Evolutionary conservation across 495 filamentous ascomycete species (phyloP).

Genomic region (Pseudomonodictys pantanalensis): DNA sequence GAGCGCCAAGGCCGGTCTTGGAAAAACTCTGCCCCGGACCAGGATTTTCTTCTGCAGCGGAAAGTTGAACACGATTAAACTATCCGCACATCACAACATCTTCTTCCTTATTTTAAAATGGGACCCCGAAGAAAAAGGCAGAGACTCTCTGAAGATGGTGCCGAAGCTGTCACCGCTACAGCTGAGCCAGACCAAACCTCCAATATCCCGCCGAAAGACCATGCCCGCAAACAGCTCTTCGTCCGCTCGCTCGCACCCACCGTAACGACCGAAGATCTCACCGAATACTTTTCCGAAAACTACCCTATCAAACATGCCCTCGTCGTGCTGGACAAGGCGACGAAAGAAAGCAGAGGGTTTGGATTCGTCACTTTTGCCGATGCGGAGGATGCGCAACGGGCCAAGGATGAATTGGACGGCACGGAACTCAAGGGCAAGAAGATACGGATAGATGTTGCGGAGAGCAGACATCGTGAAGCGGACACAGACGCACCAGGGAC

Average conservation of each 20-base stretch:
- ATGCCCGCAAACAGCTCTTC: conserved; percentile 70
- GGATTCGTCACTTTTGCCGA: conserved; percentile 97
- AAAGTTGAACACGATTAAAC: not conserved
- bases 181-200: conserved; percentile 11
- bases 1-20: too few species aligned
- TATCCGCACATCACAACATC: not conserved
- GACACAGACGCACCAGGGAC: conserved; percentile 42
- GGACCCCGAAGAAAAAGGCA: conserved; percentile 37
- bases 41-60: not conserved
- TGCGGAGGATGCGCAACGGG: conserved; percentile 78
- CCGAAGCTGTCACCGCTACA: conserved; percentile 28
- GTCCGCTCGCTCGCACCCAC: conserved; percentile 77
- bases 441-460: conserved; percentile 81
- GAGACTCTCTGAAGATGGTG: conserved; percentile 36
- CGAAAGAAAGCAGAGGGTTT: conserved; percentile 83
- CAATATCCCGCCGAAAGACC: conserved; percentile 2
- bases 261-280: conserved; percentile 77
- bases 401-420: conserved; percentile 73
- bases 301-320: conserved; percentile 93
- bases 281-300: conserved; percentile 85
- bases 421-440: conserved; percentile 71
- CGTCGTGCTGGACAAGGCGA: conserved; percentile 74
- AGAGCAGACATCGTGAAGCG: conserved; percentile 72
- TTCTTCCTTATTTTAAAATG: conserved; percentile 19
- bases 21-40: too few species aligned